A percentile compares a stretch with the other conserved stretches of the same genome.
phyloP scores from a whole-genome alignment of 208 protist species.

The Leptomonas seymouri region DNA sequence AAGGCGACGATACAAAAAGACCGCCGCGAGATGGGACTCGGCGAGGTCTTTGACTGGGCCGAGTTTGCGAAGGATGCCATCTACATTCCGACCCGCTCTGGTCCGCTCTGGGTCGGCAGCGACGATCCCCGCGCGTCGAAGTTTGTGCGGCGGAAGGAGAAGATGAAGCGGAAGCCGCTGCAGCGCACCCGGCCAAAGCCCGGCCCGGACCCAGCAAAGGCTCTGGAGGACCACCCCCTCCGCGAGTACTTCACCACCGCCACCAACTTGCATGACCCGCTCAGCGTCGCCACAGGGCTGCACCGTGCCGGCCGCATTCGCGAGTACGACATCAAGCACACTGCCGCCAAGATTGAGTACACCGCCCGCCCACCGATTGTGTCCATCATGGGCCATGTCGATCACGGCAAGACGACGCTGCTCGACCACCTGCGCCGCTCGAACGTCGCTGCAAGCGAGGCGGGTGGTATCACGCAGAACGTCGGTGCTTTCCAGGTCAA shows the following conservation, averaged over 20 bases:
- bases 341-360: constrained; percentile 79
- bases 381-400: constrained; percentile 99
- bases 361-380: constrained; percentile 93
- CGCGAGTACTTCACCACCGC: constrained; percentile 89
- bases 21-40: constrained; percentile 83
- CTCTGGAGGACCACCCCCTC: constrained; percentile 82
- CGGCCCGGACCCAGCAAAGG: constrained; percentile 71
- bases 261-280: constrained; percentile 79
- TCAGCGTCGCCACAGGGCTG: constrained; percentile 79
- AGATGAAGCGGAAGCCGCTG: constrained; percentile 86
- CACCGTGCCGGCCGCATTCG: constrained; percentile 77
- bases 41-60: constrained; percentile 84
- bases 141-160: constrained; percentile 74
- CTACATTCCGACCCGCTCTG: constrained; percentile 83
- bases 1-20: constrained; percentile 91
- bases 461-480: constrained; percentile 98
- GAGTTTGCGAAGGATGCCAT: constrained; percentile 91
- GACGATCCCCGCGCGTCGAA: constrained; percentile 83
- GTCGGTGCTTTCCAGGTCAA: constrained; percentile 93
- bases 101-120: constrained; percentile 84
- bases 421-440: constrained; percentile 95
- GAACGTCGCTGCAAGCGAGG: constrained; percentile 94
- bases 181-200: constrained; percentile 77
- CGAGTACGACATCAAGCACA: constrained; percentile 88
- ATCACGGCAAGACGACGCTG: constrained; percentile 98